Percentiles rank a stretch among this genome's conserved stretches.
Evolutionary conservation across 192 early-diverging fungal genomes (phyloP).

Genomic region (Coemansia sp.): DNA sequence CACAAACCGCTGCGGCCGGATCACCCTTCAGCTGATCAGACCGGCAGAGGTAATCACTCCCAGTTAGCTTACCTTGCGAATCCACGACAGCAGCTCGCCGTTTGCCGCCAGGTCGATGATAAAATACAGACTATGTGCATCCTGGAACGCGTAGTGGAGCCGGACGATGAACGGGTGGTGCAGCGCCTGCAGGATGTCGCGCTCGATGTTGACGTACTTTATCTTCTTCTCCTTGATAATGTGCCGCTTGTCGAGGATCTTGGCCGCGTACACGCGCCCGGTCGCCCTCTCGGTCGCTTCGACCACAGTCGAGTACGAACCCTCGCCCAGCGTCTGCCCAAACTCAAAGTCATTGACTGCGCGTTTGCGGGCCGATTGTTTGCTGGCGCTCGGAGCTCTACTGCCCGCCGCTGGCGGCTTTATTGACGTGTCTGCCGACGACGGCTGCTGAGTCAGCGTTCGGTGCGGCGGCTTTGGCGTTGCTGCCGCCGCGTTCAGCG

Average conservation of each 20-base stretch:
- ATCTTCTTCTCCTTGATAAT: slow-evolving; percentile 95
- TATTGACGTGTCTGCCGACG: background rate
- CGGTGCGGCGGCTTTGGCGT: slow-evolving; percentile 15
- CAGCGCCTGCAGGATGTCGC: slow-evolving; percentile 78
- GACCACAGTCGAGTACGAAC: slow-evolving; percentile 92
- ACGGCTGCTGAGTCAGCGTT: slow-evolving; percentile 10
- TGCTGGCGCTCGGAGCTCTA: slow-evolving; percentile 8
- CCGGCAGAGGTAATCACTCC: too few species aligned
- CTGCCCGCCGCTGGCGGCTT: background rate
- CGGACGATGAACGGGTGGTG: slow-evolving; percentile 88
- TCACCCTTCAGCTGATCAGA: too few species aligned
- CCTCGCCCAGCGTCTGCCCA: slow-evolving; percentile 83
- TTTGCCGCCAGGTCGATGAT: slow-evolving; percentile 85
- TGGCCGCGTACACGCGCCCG: slow-evolving; percentile 76
- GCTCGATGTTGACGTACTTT: slow-evolving; percentile 94
- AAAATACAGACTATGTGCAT: slow-evolving; percentile 86
- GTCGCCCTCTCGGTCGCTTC: slow-evolving; percentile 70
- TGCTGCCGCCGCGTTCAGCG: slow-evolving; percentile 24
- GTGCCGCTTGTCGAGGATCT: slow-evolving; percentile 82
- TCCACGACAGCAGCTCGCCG: slow-evolving; percentile 85
- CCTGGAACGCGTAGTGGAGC: slow-evolving; percentile 95
- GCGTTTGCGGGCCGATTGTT: slow-evolving; percentile 57
- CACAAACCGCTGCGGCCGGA: too few species aligned
- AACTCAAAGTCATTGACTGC: slow-evolving; percentile 81
- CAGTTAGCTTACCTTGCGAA: slow-evolving; percentile 58